Evolutionary conservation across 2,329 filamentous ascomycete species (phyloP).

Genomic region (Rhynchosporium secalis): DNA sequence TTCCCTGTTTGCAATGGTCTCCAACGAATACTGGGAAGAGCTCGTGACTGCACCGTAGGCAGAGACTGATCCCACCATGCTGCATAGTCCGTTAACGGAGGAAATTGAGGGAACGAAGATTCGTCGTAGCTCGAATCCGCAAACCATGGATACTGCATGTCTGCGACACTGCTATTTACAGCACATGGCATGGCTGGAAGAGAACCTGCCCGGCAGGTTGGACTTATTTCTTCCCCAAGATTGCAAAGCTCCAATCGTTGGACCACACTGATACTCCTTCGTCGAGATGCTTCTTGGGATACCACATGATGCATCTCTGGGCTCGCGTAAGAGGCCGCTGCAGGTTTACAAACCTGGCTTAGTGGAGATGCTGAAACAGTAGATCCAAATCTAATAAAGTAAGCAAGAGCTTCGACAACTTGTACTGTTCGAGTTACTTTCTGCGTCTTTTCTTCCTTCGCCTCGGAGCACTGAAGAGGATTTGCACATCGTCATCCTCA

Average conservation of each 20-base stretch:
- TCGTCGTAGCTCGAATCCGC: slow-evolving; percentile 5
- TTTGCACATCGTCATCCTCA: slow-evolving; percentile 47
- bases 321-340: background rate
- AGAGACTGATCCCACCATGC: slow-evolving; percentile 21
- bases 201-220: slow-evolving; percentile 20
- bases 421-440: slow-evolving; percentile 22
- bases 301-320: background rate
- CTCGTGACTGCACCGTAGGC: slow-evolving; percentile 14
- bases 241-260: slow-evolving; percentile 25
- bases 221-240: slow-evolving; percentile 18
- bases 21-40: slow-evolving; percentile 16
- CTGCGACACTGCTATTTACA: background rate
- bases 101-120: slow-evolving; percentile 7
- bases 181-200: slow-evolving; percentile 17
- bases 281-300: slow-evolving; percentile 14
- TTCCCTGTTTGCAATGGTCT: slow-evolving; percentile 14
- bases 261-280: slow-evolving; percentile 23
- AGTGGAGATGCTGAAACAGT: background rate
- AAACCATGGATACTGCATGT: slow-evolving; percentile 14
- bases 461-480: slow-evolving; percentile 47
- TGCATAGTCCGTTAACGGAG: slow-evolving; percentile 10
- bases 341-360: background rate
- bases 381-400: slow-evolving; percentile 15
- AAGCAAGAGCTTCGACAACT: background rate
- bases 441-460: slow-evolving; percentile 42